These are phyloP conservation scores for Cyanidium caldarium DNA, from an alignment of 23 red algal species.

Conservation along the genomic window DNA sequence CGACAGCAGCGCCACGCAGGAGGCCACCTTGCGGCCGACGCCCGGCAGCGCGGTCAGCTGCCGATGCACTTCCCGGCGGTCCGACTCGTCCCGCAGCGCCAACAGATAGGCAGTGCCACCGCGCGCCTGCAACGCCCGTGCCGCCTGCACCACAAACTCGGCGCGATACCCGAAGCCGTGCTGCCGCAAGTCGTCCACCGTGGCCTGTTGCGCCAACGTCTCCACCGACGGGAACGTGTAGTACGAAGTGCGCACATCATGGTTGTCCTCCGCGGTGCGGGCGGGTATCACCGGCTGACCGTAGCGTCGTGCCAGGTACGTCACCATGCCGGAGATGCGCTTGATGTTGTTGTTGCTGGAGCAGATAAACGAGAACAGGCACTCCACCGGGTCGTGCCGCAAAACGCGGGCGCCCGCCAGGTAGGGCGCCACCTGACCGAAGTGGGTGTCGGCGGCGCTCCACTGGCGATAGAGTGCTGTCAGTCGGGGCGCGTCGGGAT, in stretches of 20 bases:
- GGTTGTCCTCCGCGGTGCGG: background rate
- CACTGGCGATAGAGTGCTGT: background rate
- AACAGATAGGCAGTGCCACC: slow-evolving; percentile 30
- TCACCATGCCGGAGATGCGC: slow-evolving; percentile 61
- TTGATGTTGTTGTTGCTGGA: slow-evolving; percentile 86
- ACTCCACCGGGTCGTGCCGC: slow-evolving; percentile 52
- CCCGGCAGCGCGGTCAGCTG: slow-evolving; percentile 37
- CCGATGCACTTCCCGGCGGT: slow-evolving; percentile 23
- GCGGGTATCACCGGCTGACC: slow-evolving; percentile 12
- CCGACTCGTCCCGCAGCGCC: slow-evolving; percentile 7
- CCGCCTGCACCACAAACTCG: slow-evolving; percentile 36
- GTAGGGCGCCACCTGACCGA: slow-evolving; percentile 24
- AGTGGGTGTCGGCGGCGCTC: slow-evolving; percentile 21
- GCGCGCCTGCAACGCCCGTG: slow-evolving; percentile 8
- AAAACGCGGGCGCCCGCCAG: slow-evolving; percentile 43
- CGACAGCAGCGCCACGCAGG: slow-evolving; percentile 61
- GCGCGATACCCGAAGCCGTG: slow-evolving; percentile 85
- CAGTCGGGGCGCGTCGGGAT: background rate
- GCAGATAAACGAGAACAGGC: slow-evolving; percentile 73
- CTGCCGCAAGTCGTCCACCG: slow-evolving; percentile 35
- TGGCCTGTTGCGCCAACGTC: slow-evolving; percentile 20
- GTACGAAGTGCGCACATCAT: background rate
- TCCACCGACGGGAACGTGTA: slow-evolving; percentile 53
- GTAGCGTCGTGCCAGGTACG: slow-evolving; percentile 31
- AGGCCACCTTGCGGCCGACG: slow-evolving; percentile 83